Base-by-base conservation (phyloP, 2,329 filamentous ascomycete species). In the Fusarium virguliforme region DNA sequence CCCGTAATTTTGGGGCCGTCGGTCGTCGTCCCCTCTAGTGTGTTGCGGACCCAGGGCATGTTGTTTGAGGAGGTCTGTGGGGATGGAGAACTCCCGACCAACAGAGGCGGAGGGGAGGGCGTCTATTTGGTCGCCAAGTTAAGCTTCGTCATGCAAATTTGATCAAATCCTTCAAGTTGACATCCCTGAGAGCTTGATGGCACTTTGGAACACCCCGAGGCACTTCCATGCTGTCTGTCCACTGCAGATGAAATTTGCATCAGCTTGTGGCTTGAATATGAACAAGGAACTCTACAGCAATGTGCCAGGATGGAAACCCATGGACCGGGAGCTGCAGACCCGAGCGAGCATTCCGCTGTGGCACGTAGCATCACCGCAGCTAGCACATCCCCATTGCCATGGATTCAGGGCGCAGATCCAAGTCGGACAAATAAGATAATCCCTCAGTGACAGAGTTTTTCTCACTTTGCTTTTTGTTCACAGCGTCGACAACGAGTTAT, bases 81-180 rank as follows among this genome's bases (percentile, higher is more conserved):
- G 30, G 43, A 50, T 30, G 43, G 43, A 30, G 28, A 26, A 30
- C 18, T 50, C 26, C 43, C n/a, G 6, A 7, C 43, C 43, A 50
- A 50, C 15, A n/a, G 15, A 30, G 9, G 9, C 15, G 18, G 43
- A 50, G 43, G 8, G 43, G 26, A 30, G 26, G 28, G 26, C 43
- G 30, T 50, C 43, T 50, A 50, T 50, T 50, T 50, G 43, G 43
- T 50, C 32, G 43, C 15, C 43, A 50, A 50, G 26, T 30, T 50
- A 15, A 18, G 26, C 28, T 46, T 48, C n/a, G 15, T 30, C 26
- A n/a, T 9, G 43, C 26, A 50, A 50, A 46, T 30, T 5, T 30
- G 28, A 8, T 8, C 28, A 50, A 18, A 35, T 4, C 12, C n/a
- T 9, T 13, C 15, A 12, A 7, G 26, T 50, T 50, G 30, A 30